phyloP scores from a whole-genome alignment of 768 basidiomycete genomes.

The Panus rudis region DNA sequence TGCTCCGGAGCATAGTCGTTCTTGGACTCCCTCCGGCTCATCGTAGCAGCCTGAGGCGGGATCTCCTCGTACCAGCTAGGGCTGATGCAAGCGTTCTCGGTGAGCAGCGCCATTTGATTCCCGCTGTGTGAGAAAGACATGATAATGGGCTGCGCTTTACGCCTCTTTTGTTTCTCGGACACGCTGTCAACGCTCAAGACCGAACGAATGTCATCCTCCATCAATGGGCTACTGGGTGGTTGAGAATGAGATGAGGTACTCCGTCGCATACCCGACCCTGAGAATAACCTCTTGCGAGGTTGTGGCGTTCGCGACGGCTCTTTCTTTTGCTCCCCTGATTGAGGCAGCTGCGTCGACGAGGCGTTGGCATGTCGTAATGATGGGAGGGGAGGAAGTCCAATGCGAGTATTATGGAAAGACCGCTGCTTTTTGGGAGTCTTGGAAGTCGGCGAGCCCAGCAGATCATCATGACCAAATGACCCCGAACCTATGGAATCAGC shows the following conservation, averaged over 20 bases:
- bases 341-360: constrained; percentile 10
- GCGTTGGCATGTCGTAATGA: constrained; percentile 23
- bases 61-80: constrained; percentile 34
- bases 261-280: constrained; percentile 44
- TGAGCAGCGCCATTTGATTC: constrained; percentile 19
- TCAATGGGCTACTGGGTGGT: neutral
- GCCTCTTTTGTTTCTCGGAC: constrained; percentile 3
- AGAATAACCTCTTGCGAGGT: constrained; percentile 55
- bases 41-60: constrained; percentile 20
- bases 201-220: constrained; percentile 50
- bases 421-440: constrained; percentile 42
- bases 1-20: constrained; percentile 53
- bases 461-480: constrained; percentile 14
- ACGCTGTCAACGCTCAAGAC: constrained; percentile 30
- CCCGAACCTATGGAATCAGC: constrained; percentile 18
- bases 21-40: constrained; percentile 25
- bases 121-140: constrained; percentile 21
- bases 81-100: constrained; percentile 23
- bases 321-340: constrained; percentile 11
- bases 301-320: constrained; percentile 16
- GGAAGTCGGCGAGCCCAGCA: neutral
- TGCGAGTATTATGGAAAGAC: constrained; percentile 54
- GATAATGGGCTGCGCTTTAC: constrained; percentile 13
- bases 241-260: constrained; percentile 40
- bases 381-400: constrained; percentile 46